A percentile compares a stretch with the other conserved stretches of the same genome.
Conservation (phyloP, 257 asterid genomes). For the Oldenlandia corymbosa region DNA sequence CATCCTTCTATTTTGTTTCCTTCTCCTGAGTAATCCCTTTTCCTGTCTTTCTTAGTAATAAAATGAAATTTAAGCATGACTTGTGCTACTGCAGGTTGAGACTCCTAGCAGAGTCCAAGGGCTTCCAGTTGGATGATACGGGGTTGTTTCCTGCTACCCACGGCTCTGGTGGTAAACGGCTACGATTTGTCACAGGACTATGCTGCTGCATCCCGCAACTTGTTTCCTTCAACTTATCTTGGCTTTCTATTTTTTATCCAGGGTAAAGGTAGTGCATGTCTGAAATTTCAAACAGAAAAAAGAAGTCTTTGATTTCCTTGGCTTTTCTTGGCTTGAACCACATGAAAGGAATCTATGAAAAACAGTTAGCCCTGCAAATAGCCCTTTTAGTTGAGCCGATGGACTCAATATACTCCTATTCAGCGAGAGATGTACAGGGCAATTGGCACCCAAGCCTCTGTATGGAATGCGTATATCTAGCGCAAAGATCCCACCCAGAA, state of each 20-base stretch:
- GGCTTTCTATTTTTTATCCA: constrained; percentile 28
- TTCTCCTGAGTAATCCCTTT: too few relatives aligned
- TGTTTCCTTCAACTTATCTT: constrained; percentile 1
- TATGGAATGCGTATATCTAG: background rate
- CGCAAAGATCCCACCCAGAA: background rate
- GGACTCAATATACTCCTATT: too few relatives aligned
- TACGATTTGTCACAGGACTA: constrained; percentile 22
- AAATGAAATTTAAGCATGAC: too few relatives aligned
- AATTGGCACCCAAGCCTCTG: background rate
- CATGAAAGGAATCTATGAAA: constrained; percentile 68
- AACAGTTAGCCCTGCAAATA: background rate
- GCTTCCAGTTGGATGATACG: constrained; percentile 42
- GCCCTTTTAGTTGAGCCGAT: too few relatives aligned
- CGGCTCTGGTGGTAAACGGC: constrained; percentile 37
- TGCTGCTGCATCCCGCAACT: background rate
- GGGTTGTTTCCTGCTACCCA: constrained; percentile 44
- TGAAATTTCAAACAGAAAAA: constrained; percentile 78
- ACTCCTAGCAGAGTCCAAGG: constrained; percentile 66
- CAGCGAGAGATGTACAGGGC: too few relatives aligned
- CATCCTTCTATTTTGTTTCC: too few relatives aligned
- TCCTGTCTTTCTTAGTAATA: too few relatives aligned
- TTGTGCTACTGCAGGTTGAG: constrained; percentile 72
- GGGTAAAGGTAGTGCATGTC: constrained; percentile 76
- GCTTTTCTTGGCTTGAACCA: constrained; percentile 80
- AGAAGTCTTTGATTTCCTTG: constrained; percentile 85